phyloP scores from a whole-genome alignment of 208 protist genomes.

The Acanthamoeba culbertsoni region DNA sequence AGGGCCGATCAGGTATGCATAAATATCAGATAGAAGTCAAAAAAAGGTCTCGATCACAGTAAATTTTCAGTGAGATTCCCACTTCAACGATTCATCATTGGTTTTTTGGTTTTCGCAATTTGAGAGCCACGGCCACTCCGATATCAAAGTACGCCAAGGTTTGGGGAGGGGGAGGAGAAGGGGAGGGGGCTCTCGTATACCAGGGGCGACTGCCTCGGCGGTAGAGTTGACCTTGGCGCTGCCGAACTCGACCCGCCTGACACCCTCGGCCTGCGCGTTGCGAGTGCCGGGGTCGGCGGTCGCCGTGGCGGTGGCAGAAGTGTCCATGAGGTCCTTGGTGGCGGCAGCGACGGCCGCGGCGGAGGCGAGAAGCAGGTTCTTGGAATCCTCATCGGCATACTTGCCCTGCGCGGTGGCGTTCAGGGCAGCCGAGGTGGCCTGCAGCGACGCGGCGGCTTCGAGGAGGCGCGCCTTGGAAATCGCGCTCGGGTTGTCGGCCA shows the following conservation, averaged over 20 bases:
- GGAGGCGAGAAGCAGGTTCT: constrained; percentile 52
- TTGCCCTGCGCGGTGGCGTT: constrained; percentile 55
- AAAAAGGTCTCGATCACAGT: no score
- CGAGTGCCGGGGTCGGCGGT: constrained; percentile 26
- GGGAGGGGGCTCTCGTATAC: not conserved
- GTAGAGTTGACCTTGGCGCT: constrained; percentile 50
- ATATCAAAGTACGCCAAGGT: no score
- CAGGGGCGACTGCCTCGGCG: constrained; percentile 38
- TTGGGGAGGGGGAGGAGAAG: no score
- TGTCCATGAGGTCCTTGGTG: constrained; percentile 44
- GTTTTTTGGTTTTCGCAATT: no score
- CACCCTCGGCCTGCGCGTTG: constrained; percentile 26
- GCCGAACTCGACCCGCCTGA: constrained; percentile 2
- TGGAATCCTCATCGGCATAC: constrained; percentile 56
- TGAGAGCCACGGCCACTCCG: no score
- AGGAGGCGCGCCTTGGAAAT: constrained; percentile 47
- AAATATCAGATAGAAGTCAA: no score
- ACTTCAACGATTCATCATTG: no score
- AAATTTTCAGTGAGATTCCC: no score
- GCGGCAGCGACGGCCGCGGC: constrained; percentile 44
- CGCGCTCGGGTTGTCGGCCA: constrained; percentile 58
- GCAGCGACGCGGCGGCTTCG: constrained; percentile 45
- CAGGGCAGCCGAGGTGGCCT: constrained; percentile 57
- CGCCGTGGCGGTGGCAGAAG: not conserved
- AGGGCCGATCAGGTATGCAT: not conserved